Evolutionary conservation across 1,284 basidiomycete species (phyloP), one percentile per base, ranked within the genome.

Genomic region (Spongiforma sp.): DNA sequence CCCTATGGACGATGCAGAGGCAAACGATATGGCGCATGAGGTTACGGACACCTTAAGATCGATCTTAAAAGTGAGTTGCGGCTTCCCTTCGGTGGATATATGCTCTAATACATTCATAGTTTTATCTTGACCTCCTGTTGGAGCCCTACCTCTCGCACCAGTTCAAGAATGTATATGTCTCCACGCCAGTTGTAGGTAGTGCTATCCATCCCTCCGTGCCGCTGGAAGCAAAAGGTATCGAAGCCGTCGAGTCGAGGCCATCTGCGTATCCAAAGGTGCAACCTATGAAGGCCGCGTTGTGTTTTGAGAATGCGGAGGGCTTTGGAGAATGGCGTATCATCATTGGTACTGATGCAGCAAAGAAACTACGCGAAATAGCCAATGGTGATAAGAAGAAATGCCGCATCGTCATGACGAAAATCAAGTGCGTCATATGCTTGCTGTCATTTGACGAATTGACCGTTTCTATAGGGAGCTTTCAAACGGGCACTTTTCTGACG

Each of bases 401-500:
- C 65, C 69, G 70, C 17, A 85, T 84, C 50, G 78, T 85, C n/a
- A 67, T 86, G 55, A 89, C 87, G 74, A 89, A 89, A 70, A 88
- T 90, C 68, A 83, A 80, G 88, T 86, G 60, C 24, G 78, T 65
- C 34, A 5, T 26, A 6, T 50, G 15, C 30, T 62, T 36, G 41
- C 12, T 32, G 14, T 53, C 56, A n/a, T 60, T 48, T 28, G n/a
- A 19, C 21, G 9, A 41, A 24, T 65, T 67, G 59, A 57, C 46
- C 21, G n/a, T 46, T 24, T 41, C 17, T 37, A 15, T 61, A 90
- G 89, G 68, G 85, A 89, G 63, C 78, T 90, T 5, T 90, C 89
- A 0, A 83, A 84, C 10, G 89, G 89, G 0, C 83, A 87, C 65
- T 90, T 91, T 71, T 89, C 89, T 1, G 80, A 81, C 10, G 86